Evolutionary conservation across 2,329 filamentous ascomycete species (phyloP).

Genomic region (Exophiala calicioides): DNA sequence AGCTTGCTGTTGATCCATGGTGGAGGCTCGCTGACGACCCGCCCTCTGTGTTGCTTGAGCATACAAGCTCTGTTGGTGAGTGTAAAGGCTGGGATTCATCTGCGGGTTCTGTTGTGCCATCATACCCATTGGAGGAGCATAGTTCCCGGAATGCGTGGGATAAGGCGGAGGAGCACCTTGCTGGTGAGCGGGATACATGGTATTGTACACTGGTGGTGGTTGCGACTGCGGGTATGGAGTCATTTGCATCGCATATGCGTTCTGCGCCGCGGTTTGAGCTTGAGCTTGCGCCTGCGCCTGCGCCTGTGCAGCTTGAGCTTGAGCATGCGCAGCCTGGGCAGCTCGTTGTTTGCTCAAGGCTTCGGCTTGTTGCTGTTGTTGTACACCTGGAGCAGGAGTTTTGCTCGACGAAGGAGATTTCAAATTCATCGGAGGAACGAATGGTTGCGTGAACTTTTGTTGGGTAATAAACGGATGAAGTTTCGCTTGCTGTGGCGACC

Average conservation of each 20-base stretch:
- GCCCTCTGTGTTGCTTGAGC: constrained; percentile 74
- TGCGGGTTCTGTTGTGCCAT: constrained; percentile 63
- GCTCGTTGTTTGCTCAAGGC: constrained; percentile 90
- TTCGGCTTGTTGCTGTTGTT: constrained; percentile 94
- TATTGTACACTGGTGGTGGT: constrained; percentile 71
- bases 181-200: constrained; percentile 69
- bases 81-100: constrained; percentile 66
- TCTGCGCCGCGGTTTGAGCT: constrained; percentile 67
- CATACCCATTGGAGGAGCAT: constrained; percentile 73
- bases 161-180: constrained; percentile 79
- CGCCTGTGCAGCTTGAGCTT: constrained; percentile 54
- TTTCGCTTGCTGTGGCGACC: constrained; percentile 97
- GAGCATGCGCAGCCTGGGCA: constrained; percentile 48
- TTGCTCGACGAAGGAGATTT: constrained; percentile 84
- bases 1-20: constrained; percentile 91
- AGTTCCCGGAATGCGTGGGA: constrained; percentile 68
- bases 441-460: constrained; percentile 93
- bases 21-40: constrained; percentile 85
- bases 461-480: constrained; percentile 98
- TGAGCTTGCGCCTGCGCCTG: constrained; percentile 55
- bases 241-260: constrained; percentile 65
- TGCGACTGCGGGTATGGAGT: constrained; percentile 55
- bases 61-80: constrained; percentile 70
- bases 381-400: constrained; percentile 87
- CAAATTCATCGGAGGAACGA: constrained; percentile 95